A percentile compares a stretch with the other conserved stretches of the same genome.
Conservation (phyloP, 2,329 filamentous ascomycete species). For the Trematosphaeria pertusa region DNA sequence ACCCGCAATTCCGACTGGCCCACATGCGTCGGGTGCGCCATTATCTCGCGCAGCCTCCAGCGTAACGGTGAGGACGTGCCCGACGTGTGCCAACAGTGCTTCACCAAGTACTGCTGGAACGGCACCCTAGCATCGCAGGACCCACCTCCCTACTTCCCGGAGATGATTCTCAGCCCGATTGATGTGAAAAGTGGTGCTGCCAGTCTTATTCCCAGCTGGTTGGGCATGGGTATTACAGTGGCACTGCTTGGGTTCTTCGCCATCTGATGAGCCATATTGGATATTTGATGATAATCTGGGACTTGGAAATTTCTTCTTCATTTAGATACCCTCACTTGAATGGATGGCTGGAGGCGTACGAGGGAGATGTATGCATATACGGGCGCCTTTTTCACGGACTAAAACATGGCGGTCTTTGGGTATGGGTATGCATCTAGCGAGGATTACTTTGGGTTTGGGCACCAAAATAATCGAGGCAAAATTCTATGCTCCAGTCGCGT, state of each 20-base stretch:
- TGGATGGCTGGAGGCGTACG: too few relatives aligned
- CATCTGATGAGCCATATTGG: too few relatives aligned
- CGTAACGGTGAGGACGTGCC: constrained; percentile 75
- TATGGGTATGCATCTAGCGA: too few relatives aligned
- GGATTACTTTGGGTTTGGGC: too few relatives aligned
- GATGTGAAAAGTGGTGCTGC: constrained; percentile 30
- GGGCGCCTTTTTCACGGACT: too few relatives aligned
- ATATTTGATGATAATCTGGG: constrained; percentile 12
- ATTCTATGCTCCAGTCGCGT: too few relatives aligned
- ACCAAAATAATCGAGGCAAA: too few relatives aligned
- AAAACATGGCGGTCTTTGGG: too few relatives aligned
- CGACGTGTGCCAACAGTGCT: constrained; percentile 76
- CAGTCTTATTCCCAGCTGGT: constrained; percentile 30
- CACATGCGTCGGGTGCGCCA: constrained; percentile 84
- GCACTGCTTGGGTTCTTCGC: constrained; percentile 21
- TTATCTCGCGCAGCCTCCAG: constrained; percentile 75
- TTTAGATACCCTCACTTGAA: too few relatives aligned
- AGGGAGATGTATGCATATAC: too few relatives aligned
- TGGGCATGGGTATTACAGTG: constrained; percentile 26
- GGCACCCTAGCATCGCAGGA: constrained; percentile 64
- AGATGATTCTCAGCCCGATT: constrained; percentile 24
- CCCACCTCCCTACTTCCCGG: constrained; percentile 36
- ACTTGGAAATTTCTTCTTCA: too few relatives aligned
- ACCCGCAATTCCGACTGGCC: constrained; percentile 77
- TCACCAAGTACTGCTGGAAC: constrained; percentile 89